Conservation (phyloP, 2,329 filamentous ascomycete genomes). For the Penicillium sp. region DNA sequence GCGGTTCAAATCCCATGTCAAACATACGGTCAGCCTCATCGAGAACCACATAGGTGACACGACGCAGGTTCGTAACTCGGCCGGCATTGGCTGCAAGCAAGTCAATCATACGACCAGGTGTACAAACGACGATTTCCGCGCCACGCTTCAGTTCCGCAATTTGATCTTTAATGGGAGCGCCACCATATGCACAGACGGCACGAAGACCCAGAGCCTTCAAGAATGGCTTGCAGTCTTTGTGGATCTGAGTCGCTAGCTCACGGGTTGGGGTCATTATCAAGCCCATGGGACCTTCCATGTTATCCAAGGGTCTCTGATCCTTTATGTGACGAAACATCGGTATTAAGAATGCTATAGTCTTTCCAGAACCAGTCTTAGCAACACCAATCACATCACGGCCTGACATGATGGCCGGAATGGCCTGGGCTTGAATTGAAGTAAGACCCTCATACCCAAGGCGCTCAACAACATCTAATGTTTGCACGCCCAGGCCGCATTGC, state of each 20-base stretch:
- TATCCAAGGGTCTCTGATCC: slow-evolving; percentile 75
- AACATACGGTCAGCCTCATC: slow-evolving; percentile 99
- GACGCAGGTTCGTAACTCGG: slow-evolving; percentile 82
- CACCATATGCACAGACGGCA: slow-evolving; percentile 88
- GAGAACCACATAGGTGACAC: slow-evolving; percentile 89
- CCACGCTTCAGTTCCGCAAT: slow-evolving; percentile 95
- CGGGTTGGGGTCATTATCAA: slow-evolving; percentile 91
- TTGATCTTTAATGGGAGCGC: slow-evolving; percentile 92
- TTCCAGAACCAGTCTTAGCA: slow-evolving; percentile 95
- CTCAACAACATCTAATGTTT: slow-evolving; percentile 78
- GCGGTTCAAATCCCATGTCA: slow-evolving; percentile 98
- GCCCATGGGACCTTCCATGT: slow-evolving; percentile 79
- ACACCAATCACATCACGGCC: slow-evolving; percentile 93
- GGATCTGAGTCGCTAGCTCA: slow-evolving; percentile 89
- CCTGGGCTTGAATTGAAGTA: slow-evolving; percentile 91
- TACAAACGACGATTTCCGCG: slow-evolving; percentile 91
- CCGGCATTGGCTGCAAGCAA: slow-evolving; percentile 87
- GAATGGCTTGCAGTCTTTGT: slow-evolving; percentile 91
- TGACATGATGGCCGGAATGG: slow-evolving; percentile 90
- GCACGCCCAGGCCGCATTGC: slow-evolving; percentile 82
- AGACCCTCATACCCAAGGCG: slow-evolving; percentile 78
- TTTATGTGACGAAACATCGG: slow-evolving; percentile 98
- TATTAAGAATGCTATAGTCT: slow-evolving; percentile 89
- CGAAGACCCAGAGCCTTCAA: slow-evolving; percentile 77
- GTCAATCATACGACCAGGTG: slow-evolving; percentile 92